Base-by-base conservation (phyloP, 345 rosid genomes). In the Microcos paniculata region DNA sequence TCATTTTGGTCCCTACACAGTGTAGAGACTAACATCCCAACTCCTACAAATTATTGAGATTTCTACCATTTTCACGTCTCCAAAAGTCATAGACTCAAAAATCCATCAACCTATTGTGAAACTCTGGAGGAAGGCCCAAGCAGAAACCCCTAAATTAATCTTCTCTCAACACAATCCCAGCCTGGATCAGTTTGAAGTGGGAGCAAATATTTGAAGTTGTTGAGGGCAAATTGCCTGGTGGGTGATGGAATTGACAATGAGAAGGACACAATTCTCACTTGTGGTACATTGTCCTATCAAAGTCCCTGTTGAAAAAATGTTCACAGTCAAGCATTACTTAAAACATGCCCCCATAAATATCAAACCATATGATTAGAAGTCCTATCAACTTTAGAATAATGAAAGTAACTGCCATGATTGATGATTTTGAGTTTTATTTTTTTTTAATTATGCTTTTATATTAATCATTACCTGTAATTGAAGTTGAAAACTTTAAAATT, bases 321-420 rank as follows among this genome's bases (percentile, higher is more conserved):
- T 75, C 40, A 11, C 42, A 59, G 40, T 72, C 31, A 77, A 74
- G 42, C 62, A 67, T 58, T 71, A 76, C 78, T 71, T 64, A 33
- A 68, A 77, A 70, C 78, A 72, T 75, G 77, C 70, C 78, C 76
- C 63, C 24, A 62, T 58, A 73, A 76, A 35, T 77, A 72, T 30
- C 68, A 74, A 28, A 77, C 77, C 81, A 63, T 46, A 72, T 78
- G 78, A 81, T 77, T 71, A 67, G 16, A 78, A 57, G 79, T 76
- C 78, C 8, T 57, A 80, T 70, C 80, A 42, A 53, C 77, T 67
- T 77, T 74, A 18, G 51, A 78, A 79, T 18, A 18, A 57, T 31
- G 80, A 74, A 78, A 80, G 58, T 24, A 62, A 80, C 78, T 56
- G 5, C 13, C 13, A 24, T 76, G 43, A 71, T 73, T 71, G 76